Evolutionary conservation across 352 stramenopile genomes (phyloP).

Genomic region (Phytophthora cryptogea): DNA sequence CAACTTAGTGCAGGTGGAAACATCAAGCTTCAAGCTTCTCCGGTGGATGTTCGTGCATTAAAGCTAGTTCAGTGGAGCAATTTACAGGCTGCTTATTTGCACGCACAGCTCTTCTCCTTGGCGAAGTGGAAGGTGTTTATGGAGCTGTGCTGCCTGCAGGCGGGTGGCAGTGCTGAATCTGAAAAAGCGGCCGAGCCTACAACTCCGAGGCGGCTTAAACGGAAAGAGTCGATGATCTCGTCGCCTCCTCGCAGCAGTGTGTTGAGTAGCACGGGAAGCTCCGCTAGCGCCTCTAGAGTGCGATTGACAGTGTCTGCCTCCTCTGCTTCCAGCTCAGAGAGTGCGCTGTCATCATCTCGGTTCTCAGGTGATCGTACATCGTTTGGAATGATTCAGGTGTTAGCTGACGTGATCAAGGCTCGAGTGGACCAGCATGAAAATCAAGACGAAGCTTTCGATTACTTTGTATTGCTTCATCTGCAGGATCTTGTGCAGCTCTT

Average conservation of each 20-base stretch:
- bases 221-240: slow-evolving; percentile 78
- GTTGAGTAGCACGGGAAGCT: not conserved
- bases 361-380: slow-evolving; percentile 73
- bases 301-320: slow-evolving; percentile 6
- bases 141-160: slow-evolving; percentile 64
- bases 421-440: slow-evolving; percentile 40
- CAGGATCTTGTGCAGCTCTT: slow-evolving; percentile 59
- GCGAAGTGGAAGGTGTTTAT: slow-evolving; percentile 74
- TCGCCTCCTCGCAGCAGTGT: slow-evolving; percentile 41
- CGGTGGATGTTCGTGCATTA: slow-evolving; percentile 37
- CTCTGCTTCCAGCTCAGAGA: slow-evolving; percentile 19
- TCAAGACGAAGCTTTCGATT: slow-evolving; percentile 45
- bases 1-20: slow-evolving; percentile 33
- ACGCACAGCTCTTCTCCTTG: slow-evolving; percentile 58
- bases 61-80: slow-evolving; percentile 59
- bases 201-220: slow-evolving; percentile 34
- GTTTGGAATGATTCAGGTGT: slow-evolving; percentile 68
- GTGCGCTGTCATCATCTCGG: slow-evolving; percentile 31
- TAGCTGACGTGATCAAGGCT: slow-evolving; percentile 54
- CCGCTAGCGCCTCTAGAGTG: slow-evolving; percentile 14
- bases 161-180: slow-evolving; percentile 10
- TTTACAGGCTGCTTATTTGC: slow-evolving; percentile 52
- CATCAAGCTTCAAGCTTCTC: slow-evolving; percentile 26
- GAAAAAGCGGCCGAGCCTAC: slow-evolving; percentile 12
- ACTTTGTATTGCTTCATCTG: slow-evolving; percentile 55